phyloP scores from a whole-genome alignment of 1,284 basidiomycete species.

The Ceratobasidium sp. region DNA sequence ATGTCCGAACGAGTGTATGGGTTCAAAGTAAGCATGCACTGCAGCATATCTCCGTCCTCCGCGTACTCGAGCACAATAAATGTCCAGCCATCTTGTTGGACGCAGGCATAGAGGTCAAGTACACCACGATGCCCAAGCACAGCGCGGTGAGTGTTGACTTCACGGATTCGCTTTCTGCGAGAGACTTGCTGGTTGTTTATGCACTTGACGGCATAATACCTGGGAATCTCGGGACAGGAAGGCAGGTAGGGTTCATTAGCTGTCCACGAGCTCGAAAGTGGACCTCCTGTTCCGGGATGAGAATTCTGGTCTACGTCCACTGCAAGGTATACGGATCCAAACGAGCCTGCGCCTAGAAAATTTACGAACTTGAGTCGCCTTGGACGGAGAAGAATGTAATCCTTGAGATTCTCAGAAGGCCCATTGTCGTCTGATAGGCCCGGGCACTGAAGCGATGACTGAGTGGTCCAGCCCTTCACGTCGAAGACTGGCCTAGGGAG shows the following conservation, averaged over 20 bases:
- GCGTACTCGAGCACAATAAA: slow-evolving; percentile 6
- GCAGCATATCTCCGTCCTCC: not conserved
- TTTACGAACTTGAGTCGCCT: not conserved
- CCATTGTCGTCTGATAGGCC: not conserved
- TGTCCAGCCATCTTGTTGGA: slow-evolving; percentile 26
- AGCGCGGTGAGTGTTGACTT: not conserved
- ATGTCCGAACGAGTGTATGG: not conserved
- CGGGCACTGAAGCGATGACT: not conserved
- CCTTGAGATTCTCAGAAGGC: not conserved
- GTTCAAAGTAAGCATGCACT: not conserved
- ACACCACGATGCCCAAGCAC: not conserved
- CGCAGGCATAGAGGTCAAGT: slow-evolving; percentile 6
- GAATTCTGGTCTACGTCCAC: not conserved
- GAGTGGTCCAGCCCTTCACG: not conserved
- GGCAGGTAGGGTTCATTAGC: not conserved
- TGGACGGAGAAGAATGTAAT: not conserved
- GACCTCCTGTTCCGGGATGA: not conserved
- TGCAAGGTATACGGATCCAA: slow-evolving; percentile 9
- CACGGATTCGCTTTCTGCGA: not conserved
- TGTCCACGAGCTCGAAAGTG: not conserved
- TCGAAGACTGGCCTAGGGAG: not conserved
- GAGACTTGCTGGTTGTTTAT: slow-evolving; percentile 2
- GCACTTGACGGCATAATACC: slow-evolving; percentile 4
- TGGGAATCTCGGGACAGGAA: no score
- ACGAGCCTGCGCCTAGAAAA: not conserved